A percentile compares a stretch with the other conserved stretches of the same genome.
These are phyloP conservation scores for Plasmodium gaboni DNA, from an alignment of 169 alveolate species.

Conservation along the genomic window DNA sequence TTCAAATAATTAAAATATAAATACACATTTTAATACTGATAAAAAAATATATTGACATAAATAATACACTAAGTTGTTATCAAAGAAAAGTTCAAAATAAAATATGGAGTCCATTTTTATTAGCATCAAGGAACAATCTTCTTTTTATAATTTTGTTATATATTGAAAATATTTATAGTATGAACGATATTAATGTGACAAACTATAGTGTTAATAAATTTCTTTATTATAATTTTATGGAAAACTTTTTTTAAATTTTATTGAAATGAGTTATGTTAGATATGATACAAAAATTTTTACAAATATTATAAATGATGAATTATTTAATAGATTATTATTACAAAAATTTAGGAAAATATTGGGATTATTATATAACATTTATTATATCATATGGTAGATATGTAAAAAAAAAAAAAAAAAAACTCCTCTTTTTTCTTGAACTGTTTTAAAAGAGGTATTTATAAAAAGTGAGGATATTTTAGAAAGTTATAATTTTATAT, in stretches of 20 bases:
- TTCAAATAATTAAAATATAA: conserved; percentile 25
- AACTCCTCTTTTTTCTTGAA: conserved; percentile 5
- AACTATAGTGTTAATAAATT: conserved; percentile 15
- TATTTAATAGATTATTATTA: not conserved
- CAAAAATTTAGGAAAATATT: conserved; percentile 12
- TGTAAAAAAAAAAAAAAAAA: not conserved
- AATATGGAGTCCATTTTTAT: conserved; percentile 23
- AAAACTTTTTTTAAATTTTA: conserved; percentile 23
- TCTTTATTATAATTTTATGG: conserved; percentile 44
- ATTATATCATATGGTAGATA: conserved; percentile 34
- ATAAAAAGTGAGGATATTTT: conserved; percentile 51
- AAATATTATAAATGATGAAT: not conserved
- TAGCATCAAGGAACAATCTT: not conserved
- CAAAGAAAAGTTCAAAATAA: conserved; percentile 17
- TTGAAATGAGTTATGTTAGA: conserved; percentile 2
- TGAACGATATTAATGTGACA: not conserved
- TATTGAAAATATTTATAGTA: conserved; percentile 10
- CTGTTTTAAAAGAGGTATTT: conserved; percentile 24
- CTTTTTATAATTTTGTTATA: conserved; percentile 11
- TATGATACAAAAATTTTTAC: not conserved
- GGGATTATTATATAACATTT: conserved; percentile 18
- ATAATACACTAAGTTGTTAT: conserved; percentile 28
- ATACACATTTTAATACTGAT: not conserved
- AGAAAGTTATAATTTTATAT: conserved; percentile 19
- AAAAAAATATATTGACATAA: conserved; percentile 11